These are phyloP conservation scores for Auriscalpium vulgare DNA, from an alignment of 768 basidiomycete genomes.

Conservation along the genomic window DNA sequence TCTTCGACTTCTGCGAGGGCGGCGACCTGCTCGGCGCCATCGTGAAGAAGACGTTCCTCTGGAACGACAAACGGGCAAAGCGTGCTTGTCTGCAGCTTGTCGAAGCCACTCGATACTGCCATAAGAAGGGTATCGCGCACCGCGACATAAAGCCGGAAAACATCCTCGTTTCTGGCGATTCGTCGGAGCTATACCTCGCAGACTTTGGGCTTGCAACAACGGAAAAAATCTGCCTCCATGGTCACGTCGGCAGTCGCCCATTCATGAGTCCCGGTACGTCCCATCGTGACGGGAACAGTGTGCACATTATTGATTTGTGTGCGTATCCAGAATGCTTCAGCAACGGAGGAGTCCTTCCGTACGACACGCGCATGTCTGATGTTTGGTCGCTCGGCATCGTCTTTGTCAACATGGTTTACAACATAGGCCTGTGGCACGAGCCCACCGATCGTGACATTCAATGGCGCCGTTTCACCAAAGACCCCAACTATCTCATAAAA, in stretches of 20 bases:
- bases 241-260: neutral
- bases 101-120: constrained; percentile 40
- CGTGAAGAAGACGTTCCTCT: constrained; percentile 23
- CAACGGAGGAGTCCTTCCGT: constrained; percentile 44
- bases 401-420: constrained; percentile 74
- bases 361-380: constrained; percentile 38
- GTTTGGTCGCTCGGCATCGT: constrained; percentile 77
- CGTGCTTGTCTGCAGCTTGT: constrained; percentile 40
- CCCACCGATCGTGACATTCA: constrained; percentile 44
- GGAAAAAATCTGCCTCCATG: neutral
- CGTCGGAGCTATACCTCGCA: constrained; percentile 31
- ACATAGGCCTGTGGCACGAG: constrained; percentile 78
- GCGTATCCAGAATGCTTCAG: too few species aligned
- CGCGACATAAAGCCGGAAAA: constrained; percentile 48
- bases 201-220: constrained; percentile 38
- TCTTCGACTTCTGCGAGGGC: constrained; percentile 14
- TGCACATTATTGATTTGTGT: neutral
- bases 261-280: constrained; percentile 13
- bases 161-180: constrained; percentile 33
- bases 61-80: constrained; percentile 36
- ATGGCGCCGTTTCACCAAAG: neutral
- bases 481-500: neutral
- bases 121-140: constrained; percentile 37
- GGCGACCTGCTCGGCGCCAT: constrained; percentile 41
- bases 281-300: neutral